Base-by-base conservation (phyloP, 192 early-diverging fungal genomes). In the Lunasporangiospora selenospora region DNA sequence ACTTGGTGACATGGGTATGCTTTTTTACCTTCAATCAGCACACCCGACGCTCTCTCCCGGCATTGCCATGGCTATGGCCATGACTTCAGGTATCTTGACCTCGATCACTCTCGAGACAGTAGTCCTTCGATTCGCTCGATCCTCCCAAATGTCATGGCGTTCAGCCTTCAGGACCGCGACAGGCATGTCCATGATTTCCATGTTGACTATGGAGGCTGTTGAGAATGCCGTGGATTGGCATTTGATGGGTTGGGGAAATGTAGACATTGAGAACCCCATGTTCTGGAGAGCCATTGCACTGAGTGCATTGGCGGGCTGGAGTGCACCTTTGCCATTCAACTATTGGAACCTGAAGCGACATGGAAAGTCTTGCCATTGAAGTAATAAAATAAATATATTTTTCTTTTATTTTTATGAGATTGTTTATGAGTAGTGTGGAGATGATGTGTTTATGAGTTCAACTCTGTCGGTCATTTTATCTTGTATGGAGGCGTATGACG, bases 181-280 rank as follows among this genome's bases (percentile, higher is more conserved):
- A 27, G 83, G 81, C n/a, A 85, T 85, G 83, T 78, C 75, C 24
- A 53, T 85, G 58, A 77, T 79, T 26, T 81, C 79, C 1, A 85
- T 85, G 83, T 29, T 83, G 27, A 80, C 77, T 6, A 85, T 85
- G 83, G 83, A 85, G 53, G 45, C 71, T 1, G 75, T 77, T 11
- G 83, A 85, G 54, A 85, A 85, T 54, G 62, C 42, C 0, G 79
- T 85, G 7, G 83, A 85, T 56, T 81, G 75, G 77, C 75, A 80
- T 48, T 44, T 85, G 43, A 85, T 71, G 40, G 83, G 83, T 11
- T 66, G 64, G 64, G 81, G 81, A 3, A 61, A 81, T 26, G 79
- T 85, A 1, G 42, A 69, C 32, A 31, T 85, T 31, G 18, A 59
- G 12, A 67, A 76, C 36, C 77, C 81, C 15, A 34, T 64, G 10